These are phyloP conservation scores for Daldinia bambusicola DNA, from an alignment of 495 filamentous ascomycete species.

Conservation along the genomic window DNA sequence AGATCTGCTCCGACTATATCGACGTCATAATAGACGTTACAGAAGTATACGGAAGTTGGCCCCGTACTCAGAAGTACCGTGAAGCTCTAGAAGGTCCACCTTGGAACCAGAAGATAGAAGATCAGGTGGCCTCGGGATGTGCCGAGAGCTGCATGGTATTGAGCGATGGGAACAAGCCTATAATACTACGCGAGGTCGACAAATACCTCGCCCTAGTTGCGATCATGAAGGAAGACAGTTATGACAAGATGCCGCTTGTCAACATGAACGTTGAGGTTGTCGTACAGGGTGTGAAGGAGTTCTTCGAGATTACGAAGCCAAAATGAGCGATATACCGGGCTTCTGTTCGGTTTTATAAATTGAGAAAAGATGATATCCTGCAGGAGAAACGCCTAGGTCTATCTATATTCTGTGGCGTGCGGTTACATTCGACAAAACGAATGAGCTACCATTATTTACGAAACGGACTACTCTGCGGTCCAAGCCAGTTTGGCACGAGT, in stretches of 20 bases:
- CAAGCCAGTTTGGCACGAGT: neutral
- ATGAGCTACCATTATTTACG: neutral
- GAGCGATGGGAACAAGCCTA: slow-evolving; percentile 78
- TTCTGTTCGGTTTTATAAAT: neutral
- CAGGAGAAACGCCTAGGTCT: neutral
- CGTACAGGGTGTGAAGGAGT: slow-evolving; percentile 64
- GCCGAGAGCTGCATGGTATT: slow-evolving; percentile 83
- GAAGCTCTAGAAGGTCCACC: slow-evolving; percentile 67
- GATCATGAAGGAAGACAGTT: slow-evolving; percentile 73
- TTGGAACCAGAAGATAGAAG: slow-evolving; percentile 71
- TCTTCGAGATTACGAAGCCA: slow-evolving; percentile 66
- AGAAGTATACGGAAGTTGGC: slow-evolving; percentile 88
- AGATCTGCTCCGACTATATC: slow-evolving; percentile 97
- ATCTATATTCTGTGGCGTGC: neutral
- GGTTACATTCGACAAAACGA: slow-evolving; percentile 5
- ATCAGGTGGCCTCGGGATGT: slow-evolving; percentile 69
- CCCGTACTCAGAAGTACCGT: slow-evolving; percentile 60
- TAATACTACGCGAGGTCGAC: slow-evolving; percentile 91
- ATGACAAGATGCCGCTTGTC: slow-evolving; percentile 67
- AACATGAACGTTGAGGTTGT: slow-evolving; percentile 67
- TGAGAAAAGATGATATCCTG: neutral
- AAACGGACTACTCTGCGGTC: neutral
- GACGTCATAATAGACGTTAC: slow-evolving; percentile 97
- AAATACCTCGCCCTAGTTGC: slow-evolving; percentile 83
- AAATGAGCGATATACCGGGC: slow-evolving; percentile 41